Percentiles rank a stretch among this genome's conserved stretches.
Evolutionary conservation across 208 protist genomes (phyloP).

Genomic region (Trypanosomatidae sp.): DNA sequence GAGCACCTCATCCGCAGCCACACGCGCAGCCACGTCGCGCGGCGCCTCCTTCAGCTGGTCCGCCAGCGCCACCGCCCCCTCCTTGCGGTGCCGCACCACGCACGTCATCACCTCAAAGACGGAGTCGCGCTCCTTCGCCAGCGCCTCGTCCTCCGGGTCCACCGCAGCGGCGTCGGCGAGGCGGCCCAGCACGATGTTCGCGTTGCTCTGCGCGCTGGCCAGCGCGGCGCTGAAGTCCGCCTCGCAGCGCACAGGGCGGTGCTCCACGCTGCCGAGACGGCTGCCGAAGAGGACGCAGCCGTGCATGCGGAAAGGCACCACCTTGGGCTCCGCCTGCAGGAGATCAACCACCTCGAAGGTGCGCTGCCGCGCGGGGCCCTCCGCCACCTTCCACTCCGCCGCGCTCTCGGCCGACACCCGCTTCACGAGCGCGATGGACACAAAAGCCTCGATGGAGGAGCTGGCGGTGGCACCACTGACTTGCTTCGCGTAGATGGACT

Average conservation of each 20-base stretch:
- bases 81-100: constrained; percentile 33
- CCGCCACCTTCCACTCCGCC: constrained; percentile 12
- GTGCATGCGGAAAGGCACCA: constrained; percentile 18
- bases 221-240: constrained; percentile 26
- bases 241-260: constrained; percentile 19
- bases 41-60: constrained; percentile 14
- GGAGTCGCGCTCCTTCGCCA: constrained; percentile 14
- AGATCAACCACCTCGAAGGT: constrained; percentile 39
- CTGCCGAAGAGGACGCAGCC: constrained; percentile 26
- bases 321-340: constrained; percentile 16
- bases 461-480: neutral
- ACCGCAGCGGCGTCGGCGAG: constrained; percentile 21
- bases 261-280: constrained; percentile 30
- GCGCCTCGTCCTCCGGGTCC: constrained; percentile 2
- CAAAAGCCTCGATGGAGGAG: constrained; percentile 7
- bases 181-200: constrained; percentile 13
- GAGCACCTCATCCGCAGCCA: neutral
- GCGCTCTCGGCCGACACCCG: constrained; percentile 9
- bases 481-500: constrained; percentile 13
- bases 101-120: constrained; percentile 37
- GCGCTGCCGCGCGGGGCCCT: constrained; percentile 5
- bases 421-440: constrained; percentile 30
- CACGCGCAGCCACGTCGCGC: constrained; percentile 1
- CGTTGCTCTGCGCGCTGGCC: constrained; percentile 31
- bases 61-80: constrained; percentile 15